Percentiles rank a stretch among this genome's conserved stretches.
Evolutionary conservation across 2,329 filamentous ascomycete genomes (phyloP).

Genomic region (Trichoderma afroharzianum): DNA sequence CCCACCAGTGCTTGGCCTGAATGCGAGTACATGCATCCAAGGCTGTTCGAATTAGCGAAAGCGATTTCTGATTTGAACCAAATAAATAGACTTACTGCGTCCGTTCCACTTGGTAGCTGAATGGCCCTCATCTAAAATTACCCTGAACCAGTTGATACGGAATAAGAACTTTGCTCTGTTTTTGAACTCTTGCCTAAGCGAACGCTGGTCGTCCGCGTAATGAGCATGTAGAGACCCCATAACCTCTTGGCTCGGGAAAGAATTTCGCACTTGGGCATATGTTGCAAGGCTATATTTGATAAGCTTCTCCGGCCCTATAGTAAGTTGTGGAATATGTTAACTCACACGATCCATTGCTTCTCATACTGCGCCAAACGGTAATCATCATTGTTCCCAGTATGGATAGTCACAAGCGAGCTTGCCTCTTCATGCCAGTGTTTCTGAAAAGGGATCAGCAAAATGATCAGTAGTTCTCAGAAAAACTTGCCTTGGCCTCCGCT

Average conservation of each 20-base stretch:
- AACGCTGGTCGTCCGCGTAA: background rate
- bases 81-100: constrained; percentile 25
- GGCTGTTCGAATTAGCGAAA: constrained; percentile 15
- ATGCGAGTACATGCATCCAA: constrained; percentile 27
- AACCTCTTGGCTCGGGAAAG: constrained; percentile 14
- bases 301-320: background rate
- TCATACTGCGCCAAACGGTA: background rate
- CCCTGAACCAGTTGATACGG: constrained; percentile 42
- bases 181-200: constrained; percentile 38
- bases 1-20: constrained; percentile 32
- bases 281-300: constrained; percentile 26
- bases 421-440: background rate
- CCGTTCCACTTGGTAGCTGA: constrained; percentile 47
- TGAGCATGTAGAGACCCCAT: background rate
- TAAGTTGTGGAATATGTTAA: background rate
- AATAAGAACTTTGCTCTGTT: constrained; percentile 17
- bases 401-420: background rate
- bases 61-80: too few species aligned
- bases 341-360: constrained; percentile 6
- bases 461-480: background rate
- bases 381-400: background rate
- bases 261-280: constrained; percentile 26
- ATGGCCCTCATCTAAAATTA: constrained; percentile 57
- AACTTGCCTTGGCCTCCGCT: background rate
- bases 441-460: background rate